Evolutionary conservation across 2,329 filamentous ascomycete species (phyloP), one percentile per base, ranked within the genome.

Genomic region (Diaporthe sp.): DNA sequence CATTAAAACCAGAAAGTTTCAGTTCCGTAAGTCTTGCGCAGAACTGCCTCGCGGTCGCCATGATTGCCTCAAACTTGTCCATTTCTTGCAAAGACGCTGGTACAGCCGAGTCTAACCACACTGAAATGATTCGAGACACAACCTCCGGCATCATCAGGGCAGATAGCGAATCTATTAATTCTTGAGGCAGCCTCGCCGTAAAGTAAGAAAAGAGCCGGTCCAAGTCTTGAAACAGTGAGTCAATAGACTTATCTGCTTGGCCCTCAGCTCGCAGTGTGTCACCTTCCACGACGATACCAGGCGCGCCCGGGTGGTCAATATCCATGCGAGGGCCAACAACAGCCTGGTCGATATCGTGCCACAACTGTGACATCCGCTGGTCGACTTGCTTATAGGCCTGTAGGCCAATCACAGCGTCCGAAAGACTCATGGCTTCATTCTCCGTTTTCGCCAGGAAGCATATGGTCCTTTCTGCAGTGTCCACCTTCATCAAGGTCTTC

Each of bases 71-170:
- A 79, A 98, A 98, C 2, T 85, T 86, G 12, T 87, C 86, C 82
- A 98, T 92, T 15, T 93, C 92, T 15, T 89, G 86, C 15, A 98
- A 86, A 0, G 94, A 92, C 2, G 92, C 86, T 1, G 97, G 96
- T 0, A 99, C 92, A 1, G 92, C 90, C 19, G 91, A 88, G 42
- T 94, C 90, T 10, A 99, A 88, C 93, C 95, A 97, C 6, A 89
- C 86, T 6, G 89, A 89, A 53, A 95, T 92, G 15, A 98, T 87
- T 30, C 90, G 90, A 8, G 90, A 88, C 12, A 92, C 88, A 13
- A 98, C 83, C 51, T 89, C 87, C 0, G 92, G 92, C 81, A 98
- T 90, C 81, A 98, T 90, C 12, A 90, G 88, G 17, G 88, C 86
- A 0, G 94, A 93, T 1, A 98, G 84, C 1, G 90, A 87, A 61